Percentiles rank a stretch among this genome's conserved stretches.
phyloP scores from a whole-genome alignment of 306 rosid species.

The Vicia sativa region DNA sequence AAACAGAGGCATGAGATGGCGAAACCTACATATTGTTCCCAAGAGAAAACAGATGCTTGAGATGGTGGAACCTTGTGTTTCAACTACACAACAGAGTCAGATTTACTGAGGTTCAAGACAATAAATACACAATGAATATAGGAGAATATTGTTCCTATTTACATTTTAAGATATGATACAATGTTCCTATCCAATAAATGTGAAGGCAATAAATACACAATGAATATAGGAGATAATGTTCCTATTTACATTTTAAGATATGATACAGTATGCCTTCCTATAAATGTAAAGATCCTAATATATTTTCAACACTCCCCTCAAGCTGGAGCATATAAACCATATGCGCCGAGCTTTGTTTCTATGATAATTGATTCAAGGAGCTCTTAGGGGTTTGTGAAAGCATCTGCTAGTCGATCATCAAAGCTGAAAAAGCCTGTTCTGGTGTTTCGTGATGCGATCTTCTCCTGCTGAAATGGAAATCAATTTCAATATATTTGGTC shows the following conservation, averaged over 20 bases:
- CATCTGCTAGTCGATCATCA: too few species aligned
- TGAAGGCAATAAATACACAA: background rate
- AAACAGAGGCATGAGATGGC: too few species aligned
- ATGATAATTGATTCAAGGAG: too few species aligned
- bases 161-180: background rate
- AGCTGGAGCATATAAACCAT: background rate
- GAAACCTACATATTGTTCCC: background rate
- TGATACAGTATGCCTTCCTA: background rate
- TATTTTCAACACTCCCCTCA: background rate
- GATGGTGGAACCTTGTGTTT: background rate
- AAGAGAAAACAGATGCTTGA: too few species aligned
- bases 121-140: background rate
- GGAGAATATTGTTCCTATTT: constrained; percentile 1
- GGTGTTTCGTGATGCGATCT: background rate
- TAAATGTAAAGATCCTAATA: background rate
- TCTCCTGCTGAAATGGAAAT: background rate
- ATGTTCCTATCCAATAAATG: background rate
- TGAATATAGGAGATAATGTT: background rate
- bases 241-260: background rate
- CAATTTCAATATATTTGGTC: background rate
- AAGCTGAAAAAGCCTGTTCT: too few species aligned
- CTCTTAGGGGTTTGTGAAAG: too few species aligned
- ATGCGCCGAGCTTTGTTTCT: background rate
- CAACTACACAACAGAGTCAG: background rate
- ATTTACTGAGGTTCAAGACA: background rate